Base-by-base conservation (phyloP, 164 flowering plant species). In the Aristolochia californica region DNA sequence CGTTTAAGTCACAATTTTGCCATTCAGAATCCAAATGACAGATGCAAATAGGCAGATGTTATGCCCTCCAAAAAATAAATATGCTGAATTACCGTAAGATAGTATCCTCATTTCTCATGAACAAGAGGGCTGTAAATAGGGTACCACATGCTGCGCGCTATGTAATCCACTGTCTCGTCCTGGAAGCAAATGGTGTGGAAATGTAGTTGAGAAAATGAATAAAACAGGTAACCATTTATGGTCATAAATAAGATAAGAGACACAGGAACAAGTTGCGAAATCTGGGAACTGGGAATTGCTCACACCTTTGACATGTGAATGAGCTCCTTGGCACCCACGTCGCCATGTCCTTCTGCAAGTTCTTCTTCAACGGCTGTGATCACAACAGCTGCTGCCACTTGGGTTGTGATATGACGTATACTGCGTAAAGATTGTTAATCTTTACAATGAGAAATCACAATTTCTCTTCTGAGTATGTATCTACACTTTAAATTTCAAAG, bases 91-190 rank as follows among this genome's bases (percentile, higher is more conserved):
- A 34, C 40, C 7, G 7, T 2, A 2, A 2, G 34, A 34, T 34
- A 15, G 2, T 27, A 40, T 21, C 54, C 58, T 62, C 54, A 73
- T 63, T 73, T 66, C 54, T 73, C 77, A 58, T 73, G 94, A 70
- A 93, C 96, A 59, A 93, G 90, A 61, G 91, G 91, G 74, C 78
- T 80, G 78, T 93, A 93, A 55, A 87, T 48, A 44, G 99, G 99
- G 74, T 61, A 87, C 99, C 99, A 93, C 99, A 89, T 93, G 60
- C 74, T 82, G 34, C 75, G 60, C 17, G 70, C 80, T 18, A 93
- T 75, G 47, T 85, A 82, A 18, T 84, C 74, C 56, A 78, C 72
- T 1, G 70, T 85, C 67, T 85, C 88, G 62, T 84, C 97, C 99
- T 93, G 85, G 9, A 47, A 23, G 55, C 43, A 13, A 28, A 50